Evolutionary conservation across 2,329 filamentous ascomycete genomes (phyloP), one percentile per base, ranked within the genome.

Genomic region (Botryotinia narcissicola): DNA sequence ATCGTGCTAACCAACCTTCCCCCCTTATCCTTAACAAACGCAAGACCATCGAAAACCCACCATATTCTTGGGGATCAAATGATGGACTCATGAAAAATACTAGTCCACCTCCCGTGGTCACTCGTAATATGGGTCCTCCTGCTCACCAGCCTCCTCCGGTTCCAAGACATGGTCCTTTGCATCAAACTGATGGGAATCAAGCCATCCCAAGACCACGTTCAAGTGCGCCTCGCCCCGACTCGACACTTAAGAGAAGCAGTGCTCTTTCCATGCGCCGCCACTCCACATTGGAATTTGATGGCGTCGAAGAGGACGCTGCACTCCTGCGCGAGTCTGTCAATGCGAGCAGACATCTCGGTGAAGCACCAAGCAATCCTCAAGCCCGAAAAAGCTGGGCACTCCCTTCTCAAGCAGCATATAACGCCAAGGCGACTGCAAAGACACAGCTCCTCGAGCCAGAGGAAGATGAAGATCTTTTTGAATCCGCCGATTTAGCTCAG

Each of bases 271-370:
- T 63, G 8, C 78, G 77, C 62, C 75, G 79, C 37, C 78, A 79
- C 68, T 79, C 80, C 8, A 78, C 75, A 14, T 37, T 78, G 10
- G 78, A 80, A 16, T 77, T 78, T 68, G 78, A 80, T 48, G 74
- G 73, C 42, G 42, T 77, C 7, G 80, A 82, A 73, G 80, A 81
- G 68, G 81, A 81, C 76, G 80, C 80, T 10, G 76, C 73, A 61
- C 76, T 81, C 35, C 66, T 81, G 22, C 76, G 78, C 54, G 81
- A 82, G 66, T 81, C 80, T 16, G 64, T 79, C 5, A 77, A 75
- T 70, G 80, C 80, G 12, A 80, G 75, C 70, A 76, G 79, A 42
- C 74, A 73, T 69, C 57, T 81, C 64, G 77, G 78, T 40, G 76
- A 77, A n/a, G 75, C 77, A 60, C 72, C 74, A 32, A 74, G 75